Base-by-base conservation (phyloP, 352 stramenopile species). In the Phytophthora melonis region DNA sequence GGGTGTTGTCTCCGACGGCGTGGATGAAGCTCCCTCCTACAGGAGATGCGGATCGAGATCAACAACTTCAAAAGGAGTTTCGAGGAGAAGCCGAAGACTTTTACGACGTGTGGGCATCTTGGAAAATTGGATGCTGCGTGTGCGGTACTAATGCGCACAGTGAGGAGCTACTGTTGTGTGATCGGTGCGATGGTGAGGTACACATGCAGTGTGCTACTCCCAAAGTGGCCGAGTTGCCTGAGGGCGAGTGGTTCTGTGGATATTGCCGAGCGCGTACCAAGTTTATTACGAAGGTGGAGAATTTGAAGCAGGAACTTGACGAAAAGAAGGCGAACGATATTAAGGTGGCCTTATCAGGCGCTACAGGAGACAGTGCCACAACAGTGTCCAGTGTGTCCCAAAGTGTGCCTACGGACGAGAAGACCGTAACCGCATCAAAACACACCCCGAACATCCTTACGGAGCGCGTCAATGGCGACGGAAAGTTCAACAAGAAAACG, bases 131-230 rank as follows among this genome's bases (percentile, higher is more conserved):
- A 1, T 97, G 91, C 66, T 88, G 79, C 34, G 84, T 94, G 3
- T 97, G 91, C 36, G 81, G 80, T 23, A 93, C 71, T 66, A 94
- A 90, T 59, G 71, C 84, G 47, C 83, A 96, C 63, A 93, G 77
- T n/a, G 88, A 96, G 0, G 70, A 95, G 60, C 74, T 96, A 5
- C 68, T 97, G 23, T 61, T 97, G 21, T 97, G 91, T 61, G 91
- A 97, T 61, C 81, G 84, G n/a, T 97, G 91, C 60, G 91, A 97
- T 70, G 87, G 87, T 8, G 91, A 97, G 63, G 90, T 95, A 32
- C 91, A 97, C 77, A 94, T 96, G 84, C 83, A 87, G 32, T 97
- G 91, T 65, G 85, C 86, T 11, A 92, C 83, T 1, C 89, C 89
- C 13, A 79, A 84, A 18, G 79, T 97, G 36, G 84, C 82, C 1